Percentiles rank a stretch among this genome's conserved stretches.
Evolutionary conservation across 441 rosid species (phyloP).

Genomic region (Adansonia rubrostipa): DNA sequence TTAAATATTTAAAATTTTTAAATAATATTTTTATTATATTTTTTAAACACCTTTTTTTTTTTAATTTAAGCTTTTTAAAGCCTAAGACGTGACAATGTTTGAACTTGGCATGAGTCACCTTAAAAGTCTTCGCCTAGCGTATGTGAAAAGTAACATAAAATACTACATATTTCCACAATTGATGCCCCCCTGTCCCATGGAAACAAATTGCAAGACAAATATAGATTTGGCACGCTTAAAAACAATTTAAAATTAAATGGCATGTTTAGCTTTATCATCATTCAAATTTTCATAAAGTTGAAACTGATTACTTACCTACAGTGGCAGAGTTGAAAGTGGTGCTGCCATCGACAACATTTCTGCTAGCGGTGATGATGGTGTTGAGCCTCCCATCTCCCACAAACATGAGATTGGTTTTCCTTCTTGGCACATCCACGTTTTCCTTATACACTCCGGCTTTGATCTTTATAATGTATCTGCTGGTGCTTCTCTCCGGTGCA

Average conservation of each 20-base stretch:
- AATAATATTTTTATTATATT: no score
- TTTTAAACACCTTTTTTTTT: no score
- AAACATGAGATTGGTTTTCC: constrained; percentile 58
- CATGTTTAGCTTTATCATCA: neutral
- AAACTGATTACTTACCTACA: constrained; percentile 44
- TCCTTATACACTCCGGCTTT: constrained; percentile 63
- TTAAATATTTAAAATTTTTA: no score
- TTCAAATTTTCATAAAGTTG: neutral
- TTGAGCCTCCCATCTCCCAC: constrained; percentile 57
- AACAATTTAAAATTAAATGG: neutral
- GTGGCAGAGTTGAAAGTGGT: constrained; percentile 69
- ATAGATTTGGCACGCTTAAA: neutral
- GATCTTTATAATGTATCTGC: constrained; percentile 55
- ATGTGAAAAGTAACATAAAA: no score
- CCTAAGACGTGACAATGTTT: no score
- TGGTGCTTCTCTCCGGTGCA: constrained; percentile 53
- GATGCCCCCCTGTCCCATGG: neutral
- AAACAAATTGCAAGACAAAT: neutral
- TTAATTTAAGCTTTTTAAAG: no score
- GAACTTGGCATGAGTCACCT: no score
- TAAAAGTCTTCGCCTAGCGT: no score
- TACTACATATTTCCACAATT: no score
- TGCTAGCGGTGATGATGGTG: constrained; percentile 55
- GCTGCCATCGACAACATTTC: constrained; percentile 67
- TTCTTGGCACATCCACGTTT: constrained; percentile 57